Base-by-base conservation (phyloP, 257 asterid genomes). In the Gentiana straminea region DNA sequence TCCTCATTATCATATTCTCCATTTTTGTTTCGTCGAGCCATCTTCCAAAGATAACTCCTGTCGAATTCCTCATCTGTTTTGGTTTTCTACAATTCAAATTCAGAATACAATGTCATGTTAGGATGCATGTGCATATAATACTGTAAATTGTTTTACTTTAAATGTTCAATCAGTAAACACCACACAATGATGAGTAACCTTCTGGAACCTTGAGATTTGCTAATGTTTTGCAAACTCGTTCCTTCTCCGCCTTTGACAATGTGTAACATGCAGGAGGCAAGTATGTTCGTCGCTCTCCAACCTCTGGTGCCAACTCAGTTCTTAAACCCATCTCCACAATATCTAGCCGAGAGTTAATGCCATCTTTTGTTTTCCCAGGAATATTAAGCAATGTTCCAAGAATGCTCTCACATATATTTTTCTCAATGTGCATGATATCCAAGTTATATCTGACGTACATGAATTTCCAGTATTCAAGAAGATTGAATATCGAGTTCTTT, bases 351-450 rank as follows among this genome's bases (percentile, higher is more conserved):
- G 59, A 11, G 35, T 54, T 54, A 1, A 34, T 11, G 9, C 35
- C 2, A 34, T 54, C 59, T 4, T 33, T 32, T 8, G 13, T 55
- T 33, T 36, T 8, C 2, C 41, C 45, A 10, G 10, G 1, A 7
- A 35, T 15, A 55, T 55, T 24, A 45, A 55, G 9, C 2, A 55
- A 7, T 0, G 45, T 9, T 4, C 36, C 3, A 11, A 55, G 10
- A 4, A 55, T 7, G 8, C 36, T 33, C 9, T 55, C 59, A 35
- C 35, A 55, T 1, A 12, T 3, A 35, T 55, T 55, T 15, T 55
- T 55, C 59, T 55, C 47, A 8, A 55, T 10, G 1, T 55, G 59
- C 45, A 55, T 55, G 8, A 55, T 46, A 35, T 55, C 59, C 1
- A 35, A 10, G 59, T 9, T 33, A 9, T 55, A 46, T 1, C 59